Evolutionary conservation across 2,329 filamentous ascomycete genomes (phyloP).

Genomic region (Aspergillus fijiensis): DNA sequence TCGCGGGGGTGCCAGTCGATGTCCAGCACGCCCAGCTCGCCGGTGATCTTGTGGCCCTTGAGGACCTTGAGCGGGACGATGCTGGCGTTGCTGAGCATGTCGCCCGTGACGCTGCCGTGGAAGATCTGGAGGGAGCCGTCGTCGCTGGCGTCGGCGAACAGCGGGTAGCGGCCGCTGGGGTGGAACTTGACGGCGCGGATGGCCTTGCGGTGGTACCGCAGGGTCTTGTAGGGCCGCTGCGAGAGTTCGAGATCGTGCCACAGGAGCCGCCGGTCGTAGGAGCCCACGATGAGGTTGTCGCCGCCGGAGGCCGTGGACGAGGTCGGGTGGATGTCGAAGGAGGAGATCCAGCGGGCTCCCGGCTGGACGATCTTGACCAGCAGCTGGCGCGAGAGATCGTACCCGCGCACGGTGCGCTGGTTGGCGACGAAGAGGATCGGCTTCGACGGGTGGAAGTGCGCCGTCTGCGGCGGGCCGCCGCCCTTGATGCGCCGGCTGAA

Average conservation of each 20-base stretch:
- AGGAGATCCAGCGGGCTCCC: conserved; percentile 91
- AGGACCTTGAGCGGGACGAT: conserved; percentile 96
- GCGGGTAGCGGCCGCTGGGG: conserved; percentile 68
- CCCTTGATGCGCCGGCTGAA: conserved; percentile 72
- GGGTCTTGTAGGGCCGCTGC: conserved; percentile 87
- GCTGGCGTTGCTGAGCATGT: conserved; percentile 92
- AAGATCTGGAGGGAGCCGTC: conserved; percentile 94
- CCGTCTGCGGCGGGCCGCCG: conserved; percentile 77
- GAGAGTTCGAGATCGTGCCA: conserved; percentile 98
- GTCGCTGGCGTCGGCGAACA: conserved; percentile 94
- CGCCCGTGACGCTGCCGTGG: conserved; percentile 91
- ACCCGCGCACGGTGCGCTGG: conserved; percentile 86
- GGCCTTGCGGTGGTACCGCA: conserved; percentile 90
- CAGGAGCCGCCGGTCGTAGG: conserved; percentile 87
- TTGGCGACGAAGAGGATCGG: conserved; percentile 96
- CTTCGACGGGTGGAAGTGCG: conserved; percentile 90
- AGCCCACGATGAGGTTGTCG: conserved; percentile 90
- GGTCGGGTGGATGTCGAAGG: conserved; percentile 84
- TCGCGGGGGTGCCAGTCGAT: conserved; percentile 94
- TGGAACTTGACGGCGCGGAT: conserved; percentile 90
- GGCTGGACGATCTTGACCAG: conserved; percentile 91
- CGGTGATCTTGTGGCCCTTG: conserved; percentile 82
- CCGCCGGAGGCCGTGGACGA: conserved; percentile 89
- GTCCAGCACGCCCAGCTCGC: conserved; percentile 85
- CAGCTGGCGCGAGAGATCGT: conserved; percentile 88